Conservation (phyloP, 805 yeast genomes). For the Saccharomycopsis babjevae region DNA sequence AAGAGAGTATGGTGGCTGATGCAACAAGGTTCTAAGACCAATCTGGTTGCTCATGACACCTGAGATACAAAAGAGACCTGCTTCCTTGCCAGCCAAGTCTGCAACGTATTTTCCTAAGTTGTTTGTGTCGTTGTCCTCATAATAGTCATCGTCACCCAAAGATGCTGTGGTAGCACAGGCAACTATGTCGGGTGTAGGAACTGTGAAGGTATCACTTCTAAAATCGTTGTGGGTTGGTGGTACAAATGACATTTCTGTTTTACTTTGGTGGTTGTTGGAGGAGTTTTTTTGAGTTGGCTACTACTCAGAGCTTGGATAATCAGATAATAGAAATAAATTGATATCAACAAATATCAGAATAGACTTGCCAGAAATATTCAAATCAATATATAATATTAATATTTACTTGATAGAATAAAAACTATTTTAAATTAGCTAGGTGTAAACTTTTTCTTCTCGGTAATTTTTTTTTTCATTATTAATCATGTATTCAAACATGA, state of each 20-base stretch:
- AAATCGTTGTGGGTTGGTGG: conserved; percentile 34
- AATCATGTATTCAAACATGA: too few species aligned
- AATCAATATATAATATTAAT: too few species aligned
- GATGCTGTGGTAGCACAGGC: conserved; percentile 47
- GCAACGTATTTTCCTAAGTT: conserved; percentile 57
- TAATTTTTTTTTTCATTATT: too few species aligned
- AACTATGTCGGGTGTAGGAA: conserved; percentile 69
- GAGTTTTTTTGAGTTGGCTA: too few species aligned
- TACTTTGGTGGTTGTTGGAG: background rate
- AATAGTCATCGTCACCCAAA: conserved; percentile 82
- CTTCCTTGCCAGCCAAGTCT: conserved; percentile 63
- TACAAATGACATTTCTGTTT: background rate
- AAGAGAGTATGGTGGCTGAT: conserved; percentile 78
- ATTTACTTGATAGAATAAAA: too few species aligned
- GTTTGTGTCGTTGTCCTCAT: conserved; percentile 66
- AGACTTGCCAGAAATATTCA: too few species aligned
- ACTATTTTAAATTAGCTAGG: too few species aligned
- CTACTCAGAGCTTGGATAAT: too few species aligned
- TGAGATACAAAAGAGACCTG: conserved; percentile 74
- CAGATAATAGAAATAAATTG: too few species aligned
- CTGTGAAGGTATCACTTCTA: conserved; percentile 82
- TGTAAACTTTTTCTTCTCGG: too few species aligned
- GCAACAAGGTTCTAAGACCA: conserved; percentile 63
- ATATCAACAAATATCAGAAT: too few species aligned
- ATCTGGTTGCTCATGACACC: conserved; percentile 90